A percentile compares a stretch with the other conserved stretches of the same genome.
Evolutionary conservation across 2,329 filamentous ascomycete genomes (phyloP).

Genomic region (Cladosporium sp.): DNA sequence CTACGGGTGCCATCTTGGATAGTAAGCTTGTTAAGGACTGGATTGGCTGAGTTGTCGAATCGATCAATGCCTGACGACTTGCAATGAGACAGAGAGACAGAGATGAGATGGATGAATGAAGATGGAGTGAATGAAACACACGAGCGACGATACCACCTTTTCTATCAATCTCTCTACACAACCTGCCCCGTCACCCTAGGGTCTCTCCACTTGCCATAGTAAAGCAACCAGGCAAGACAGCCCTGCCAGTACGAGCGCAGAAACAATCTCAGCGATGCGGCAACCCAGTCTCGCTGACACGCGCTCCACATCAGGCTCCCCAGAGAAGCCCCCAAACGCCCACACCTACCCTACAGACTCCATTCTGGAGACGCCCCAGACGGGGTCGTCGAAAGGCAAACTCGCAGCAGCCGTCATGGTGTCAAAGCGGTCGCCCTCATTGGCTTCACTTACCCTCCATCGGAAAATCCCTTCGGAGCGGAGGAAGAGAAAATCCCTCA

Average conservation of each 20-base stretch:
- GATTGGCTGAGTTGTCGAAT: not conserved
- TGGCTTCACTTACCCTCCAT: slow-evolving; percentile 14
- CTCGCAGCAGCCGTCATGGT: slow-evolving; percentile 11
- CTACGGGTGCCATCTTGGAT: slow-evolving; percentile 36
- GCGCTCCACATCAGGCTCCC: slow-evolving; percentile 1
- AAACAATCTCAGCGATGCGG: slow-evolving; percentile 3
- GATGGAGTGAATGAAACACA: slow-evolving; percentile 5
- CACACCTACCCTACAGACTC: slow-evolving; percentile 14
- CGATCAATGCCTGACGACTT: not conserved
- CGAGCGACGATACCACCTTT: slow-evolving; percentile 17
- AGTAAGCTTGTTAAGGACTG: not conserved
- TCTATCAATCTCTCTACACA: slow-evolving; percentile 3
- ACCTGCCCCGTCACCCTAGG: slow-evolving; percentile 4
- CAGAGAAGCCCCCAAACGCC: slow-evolving; percentile 10
- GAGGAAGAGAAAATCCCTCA: slow-evolving; percentile 20
- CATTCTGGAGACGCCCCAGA: slow-evolving; percentile 17
- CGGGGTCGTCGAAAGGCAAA: slow-evolving; percentile 9
- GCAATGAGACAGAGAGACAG: slow-evolving; percentile 1
- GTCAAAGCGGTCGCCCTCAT: slow-evolving; percentile 2
- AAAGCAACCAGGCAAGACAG: slow-evolving; percentile 12
- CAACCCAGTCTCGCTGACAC: not conserved
- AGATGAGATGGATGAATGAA: not conserved
- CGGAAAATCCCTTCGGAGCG: slow-evolving; percentile 19
- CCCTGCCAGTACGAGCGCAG: not conserved
- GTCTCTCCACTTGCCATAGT: slow-evolving; percentile 14